phyloP scores from a whole-genome alignment of 2,329 filamentous ascomycete genomes.

The Cercospora berteroae region DNA sequence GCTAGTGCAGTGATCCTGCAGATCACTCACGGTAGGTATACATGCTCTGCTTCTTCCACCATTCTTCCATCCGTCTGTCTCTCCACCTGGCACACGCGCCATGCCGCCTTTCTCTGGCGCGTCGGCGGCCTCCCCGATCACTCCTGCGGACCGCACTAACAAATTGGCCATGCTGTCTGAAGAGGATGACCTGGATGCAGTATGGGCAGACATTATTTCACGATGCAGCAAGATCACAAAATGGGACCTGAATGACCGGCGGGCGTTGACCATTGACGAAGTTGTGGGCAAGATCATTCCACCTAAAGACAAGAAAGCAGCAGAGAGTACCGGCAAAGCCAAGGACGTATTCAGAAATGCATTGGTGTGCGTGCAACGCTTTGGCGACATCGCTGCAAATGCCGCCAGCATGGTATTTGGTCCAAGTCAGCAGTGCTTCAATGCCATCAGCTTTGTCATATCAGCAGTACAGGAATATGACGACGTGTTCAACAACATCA shows the following conservation, averaged over 20 bases:
- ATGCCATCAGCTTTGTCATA: constrained; percentile 18
- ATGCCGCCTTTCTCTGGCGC: neutral
- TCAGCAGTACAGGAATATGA: constrained; percentile 16
- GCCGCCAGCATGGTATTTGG: constrained; percentile 11
- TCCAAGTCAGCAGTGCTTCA: constrained; percentile 13
- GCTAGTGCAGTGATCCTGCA: constrained; percentile 1
- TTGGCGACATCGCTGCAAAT: constrained; percentile 7
- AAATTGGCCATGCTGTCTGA: neutral
- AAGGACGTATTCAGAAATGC: constrained; percentile 11
- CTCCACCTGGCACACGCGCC: neutral
- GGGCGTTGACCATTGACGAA: constrained; percentile 3
- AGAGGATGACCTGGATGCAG: constrained; percentile 8
- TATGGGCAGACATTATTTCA: constrained; percentile 7
- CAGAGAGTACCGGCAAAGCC: constrained; percentile 1
- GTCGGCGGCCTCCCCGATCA: neutral
- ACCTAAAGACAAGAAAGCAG: neutral
- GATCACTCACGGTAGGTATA: neutral
- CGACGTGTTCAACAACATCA: constrained; percentile 15
- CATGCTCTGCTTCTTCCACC: neutral
- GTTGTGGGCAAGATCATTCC: constrained; percentile 7
- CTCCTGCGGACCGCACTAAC: neutral
- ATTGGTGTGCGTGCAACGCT: constrained; percentile 2
- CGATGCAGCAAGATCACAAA: constrained; percentile 4
- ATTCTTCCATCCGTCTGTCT: neutral
- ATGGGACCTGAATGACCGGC: neutral